A percentile compares a stretch with the other conserved stretches of the same genome.
Conservation (phyloP, 768 basidiomycete genomes). For the Leucosporidium scottii region DNA sequence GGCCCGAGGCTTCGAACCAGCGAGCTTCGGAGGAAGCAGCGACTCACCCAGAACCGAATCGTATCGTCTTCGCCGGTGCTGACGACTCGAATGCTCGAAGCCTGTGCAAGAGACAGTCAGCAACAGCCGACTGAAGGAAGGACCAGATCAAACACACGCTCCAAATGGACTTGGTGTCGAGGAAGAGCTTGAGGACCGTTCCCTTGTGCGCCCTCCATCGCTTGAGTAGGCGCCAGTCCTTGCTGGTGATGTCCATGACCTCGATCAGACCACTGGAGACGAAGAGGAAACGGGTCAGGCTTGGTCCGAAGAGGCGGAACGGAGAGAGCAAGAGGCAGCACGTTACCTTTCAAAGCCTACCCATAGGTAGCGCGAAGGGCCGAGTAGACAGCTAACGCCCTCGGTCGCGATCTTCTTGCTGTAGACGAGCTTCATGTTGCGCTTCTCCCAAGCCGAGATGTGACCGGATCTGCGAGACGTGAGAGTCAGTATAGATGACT, state of each 20-base stretch:
- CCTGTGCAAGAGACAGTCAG: background rate
- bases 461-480: slow-evolving; percentile 13
- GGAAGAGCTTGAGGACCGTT: slow-evolving; percentile 55
- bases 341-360: slow-evolving; percentile 6
- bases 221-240: slow-evolving; percentile 81
- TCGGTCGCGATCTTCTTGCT: background rate
- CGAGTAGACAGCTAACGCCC: slow-evolving; percentile 1
- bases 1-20: background rate
- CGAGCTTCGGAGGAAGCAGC: slow-evolving; percentile 52
- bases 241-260: slow-evolving; percentile 61
- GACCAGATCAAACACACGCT: slow-evolving; percentile 46
- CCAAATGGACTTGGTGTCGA: slow-evolving; percentile 67
- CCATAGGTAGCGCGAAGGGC: slow-evolving; percentile 24
- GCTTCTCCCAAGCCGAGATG: slow-evolving; percentile 1
- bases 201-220: slow-evolving; percentile 70
- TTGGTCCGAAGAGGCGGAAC: too few species aligned
- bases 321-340: background rate
- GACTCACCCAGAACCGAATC: slow-evolving; percentile 78
- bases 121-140: background rate
- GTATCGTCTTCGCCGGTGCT: slow-evolving; percentile 68
- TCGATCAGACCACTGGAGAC: slow-evolving; percentile 65
- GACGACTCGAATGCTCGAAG: slow-evolving; percentile 55
- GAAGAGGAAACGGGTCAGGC: background rate
- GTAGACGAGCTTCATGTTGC: background rate
- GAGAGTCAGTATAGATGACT: background rate